Conservation (phyloP, 2,329 filamentous ascomycete genomes). For the Fusarium nanum region DNA sequence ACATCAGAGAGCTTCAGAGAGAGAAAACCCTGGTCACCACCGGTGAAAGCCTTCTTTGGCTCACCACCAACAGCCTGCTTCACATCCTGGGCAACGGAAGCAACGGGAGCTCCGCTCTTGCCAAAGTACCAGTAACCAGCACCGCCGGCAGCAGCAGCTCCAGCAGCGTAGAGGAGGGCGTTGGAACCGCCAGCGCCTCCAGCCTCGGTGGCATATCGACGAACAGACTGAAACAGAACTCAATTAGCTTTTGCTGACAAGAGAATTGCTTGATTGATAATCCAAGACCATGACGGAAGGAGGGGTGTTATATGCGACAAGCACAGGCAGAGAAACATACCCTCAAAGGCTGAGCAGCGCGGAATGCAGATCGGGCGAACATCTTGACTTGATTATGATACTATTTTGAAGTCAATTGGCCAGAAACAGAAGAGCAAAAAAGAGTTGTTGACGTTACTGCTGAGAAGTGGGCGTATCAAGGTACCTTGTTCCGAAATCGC, state of each 20-base stretch:
- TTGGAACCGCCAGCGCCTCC: slow-evolving; percentile 66
- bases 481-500: slow-evolving; percentile 23
- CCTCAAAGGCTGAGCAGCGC: slow-evolving; percentile 72
- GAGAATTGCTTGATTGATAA: slow-evolving; percentile 23
- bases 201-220: slow-evolving; percentile 76
- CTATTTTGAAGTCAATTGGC: slow-evolving; percentile 37
- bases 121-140: slow-evolving; percentile 68
- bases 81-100: slow-evolving; percentile 64
- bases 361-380: slow-evolving; percentile 74
- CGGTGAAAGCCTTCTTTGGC: slow-evolving; percentile 70
- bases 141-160: slow-evolving; percentile 68
- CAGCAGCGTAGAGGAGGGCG: slow-evolving; percentile 69
- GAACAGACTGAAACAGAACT: slow-evolving; percentile 59
- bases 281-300: slow-evolving; percentile 8
- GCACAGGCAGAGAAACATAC: slow-evolving; percentile 57
- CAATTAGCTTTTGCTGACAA: slow-evolving; percentile 22
- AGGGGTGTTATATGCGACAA: slow-evolving; percentile 8
- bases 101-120: slow-evolving; percentile 58
- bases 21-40: slow-evolving; percentile 91
- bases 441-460: slow-evolving; percentile 15
- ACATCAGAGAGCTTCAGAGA: slow-evolving; percentile 82
- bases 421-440: slow-evolving; percentile 14
- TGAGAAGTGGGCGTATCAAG: slow-evolving; percentile 33
- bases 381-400: slow-evolving; percentile 58
- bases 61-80: slow-evolving; percentile 63